phyloP scores from a whole-genome alignment of 2,329 filamentous ascomycete genomes.

The Botryotinia calthae region DNA sequence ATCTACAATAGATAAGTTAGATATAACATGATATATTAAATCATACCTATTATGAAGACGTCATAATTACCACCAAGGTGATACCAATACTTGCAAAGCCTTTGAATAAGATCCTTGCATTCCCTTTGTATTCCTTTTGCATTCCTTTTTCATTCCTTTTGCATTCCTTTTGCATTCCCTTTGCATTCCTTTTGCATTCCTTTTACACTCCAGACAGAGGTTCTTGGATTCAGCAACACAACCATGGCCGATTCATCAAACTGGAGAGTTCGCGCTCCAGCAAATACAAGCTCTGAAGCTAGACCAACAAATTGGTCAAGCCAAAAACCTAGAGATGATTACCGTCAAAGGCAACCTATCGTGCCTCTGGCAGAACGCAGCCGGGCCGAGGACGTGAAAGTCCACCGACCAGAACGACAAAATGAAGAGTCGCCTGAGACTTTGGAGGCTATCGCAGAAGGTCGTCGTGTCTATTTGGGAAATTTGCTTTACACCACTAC shows the following conservation, averaged over 20 bases:
- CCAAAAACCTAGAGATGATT: background rate
- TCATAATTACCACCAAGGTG: too few relatives aligned
- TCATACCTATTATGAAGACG: too few relatives aligned
- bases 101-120: background rate
- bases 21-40: too few relatives aligned
- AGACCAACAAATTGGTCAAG: background rate
- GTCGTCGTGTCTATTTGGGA: constrained; percentile 10
- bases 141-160: background rate
- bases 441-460: background rate
- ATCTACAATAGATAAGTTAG: too few relatives aligned
- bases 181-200: background rate
- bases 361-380: background rate
- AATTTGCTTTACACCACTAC: constrained; percentile 4
- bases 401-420: background rate
- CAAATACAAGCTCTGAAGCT: background rate
- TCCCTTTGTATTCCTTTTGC: background rate
- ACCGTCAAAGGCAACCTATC: constrained; percentile 6
- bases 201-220: background rate
- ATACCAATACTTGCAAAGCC: background rate
- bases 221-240: background rate
- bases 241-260: constrained; percentile 9
- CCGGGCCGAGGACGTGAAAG: background rate
- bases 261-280: background rate
- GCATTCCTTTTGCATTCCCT: background rate
- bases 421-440: background rate